Evolutionary conservation across 2,329 filamentous ascomycete species (phyloP), one percentile per base, ranked within the genome.

Genomic region (Simplicillium sp.): DNA sequence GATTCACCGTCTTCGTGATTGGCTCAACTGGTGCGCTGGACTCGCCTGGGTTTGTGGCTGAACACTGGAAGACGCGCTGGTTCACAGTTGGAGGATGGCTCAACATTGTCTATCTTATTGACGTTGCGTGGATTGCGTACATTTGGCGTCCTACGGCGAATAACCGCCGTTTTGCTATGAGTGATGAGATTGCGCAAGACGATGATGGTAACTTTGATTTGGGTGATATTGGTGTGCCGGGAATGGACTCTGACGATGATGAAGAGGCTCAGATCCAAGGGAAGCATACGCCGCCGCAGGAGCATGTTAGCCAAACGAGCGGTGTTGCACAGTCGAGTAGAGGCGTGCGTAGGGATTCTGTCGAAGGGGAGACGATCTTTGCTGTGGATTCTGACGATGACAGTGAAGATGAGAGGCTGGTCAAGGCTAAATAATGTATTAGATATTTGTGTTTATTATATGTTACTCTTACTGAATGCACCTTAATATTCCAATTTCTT

Each of bases 1-100:
- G 75, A 43, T 98, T 98, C 69, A 96, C 98, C 72, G 97, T 98
- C 70, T 82, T 97, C 70, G 97, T 96, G 70, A 94, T 86, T 51
- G 88, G 96, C 63, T 87, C 86, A 1, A 95, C 98, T 59, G 90
- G 89, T 37, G 89, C 88, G 11, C 80, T 81, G 37, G 77, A 76
- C 37, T 84, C 89, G 48, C 86, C 86, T 1, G 84, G 94, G 60
- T 98, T 94, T 59, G 87, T 95, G 4, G 92, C 92, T 2, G 86
- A 87, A 52, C 90, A 98, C 64, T 98, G 92, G 92, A 90, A 96
- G 66, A 89, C 86, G 4, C 73, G 92, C 45, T 98, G 92, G 92
- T 98, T 98, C 56, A 78, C 98, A 36, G 75, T 98, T 15, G 92
- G 98, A 56, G 92, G 92, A 41, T 98, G 92, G 92, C 71, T 97